These are phyloP conservation scores for Bertia moriformis DNA, from an alignment of 2,329 filamentous ascomycete species.

Conservation along the genomic window DNA sequence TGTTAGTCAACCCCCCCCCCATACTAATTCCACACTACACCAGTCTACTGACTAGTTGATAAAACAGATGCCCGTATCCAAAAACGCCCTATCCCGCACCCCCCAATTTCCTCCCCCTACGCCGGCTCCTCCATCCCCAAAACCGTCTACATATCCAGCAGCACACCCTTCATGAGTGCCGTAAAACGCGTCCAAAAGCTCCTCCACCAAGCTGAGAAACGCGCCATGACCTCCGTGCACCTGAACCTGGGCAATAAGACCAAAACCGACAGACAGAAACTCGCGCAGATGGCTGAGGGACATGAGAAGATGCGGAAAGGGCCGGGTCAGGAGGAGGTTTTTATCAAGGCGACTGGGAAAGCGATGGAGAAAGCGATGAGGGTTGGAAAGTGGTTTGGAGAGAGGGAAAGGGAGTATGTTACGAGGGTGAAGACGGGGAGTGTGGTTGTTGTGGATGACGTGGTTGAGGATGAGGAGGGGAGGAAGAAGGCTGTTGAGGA, in stretches of 20 bases:
- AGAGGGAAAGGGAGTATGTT: conserved; percentile 28
- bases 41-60: neutral
- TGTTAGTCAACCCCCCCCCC: neutral
- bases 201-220: conserved; percentile 32
- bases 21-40: neutral
- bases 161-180: conserved; percentile 39
- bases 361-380: conserved; percentile 41
- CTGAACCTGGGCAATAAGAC: conserved; percentile 11
- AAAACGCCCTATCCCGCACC: conserved; percentile 42
- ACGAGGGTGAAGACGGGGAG: conserved; percentile 38
- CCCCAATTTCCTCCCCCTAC: conserved; percentile 36
- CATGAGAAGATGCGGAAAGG: conserved; percentile 15
- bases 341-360: conserved; percentile 42
- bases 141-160: conserved; percentile 36
- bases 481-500: conserved; percentile 3
- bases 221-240: conserved; percentile 25
- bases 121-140: conserved; percentile 30
- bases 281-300: conserved; percentile 13
- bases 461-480: conserved; percentile 22
- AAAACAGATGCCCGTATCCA: conserved; percentile 26
- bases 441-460: conserved; percentile 44
- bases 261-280: conserved; percentile 8
- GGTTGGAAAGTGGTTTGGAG: conserved; percentile 39
- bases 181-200: conserved; percentile 44
- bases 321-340: conserved; percentile 37